Evolutionary conservation across 2,329 filamentous ascomycete genomes (phyloP).

Genomic region (Daldinia sp.): DNA sequence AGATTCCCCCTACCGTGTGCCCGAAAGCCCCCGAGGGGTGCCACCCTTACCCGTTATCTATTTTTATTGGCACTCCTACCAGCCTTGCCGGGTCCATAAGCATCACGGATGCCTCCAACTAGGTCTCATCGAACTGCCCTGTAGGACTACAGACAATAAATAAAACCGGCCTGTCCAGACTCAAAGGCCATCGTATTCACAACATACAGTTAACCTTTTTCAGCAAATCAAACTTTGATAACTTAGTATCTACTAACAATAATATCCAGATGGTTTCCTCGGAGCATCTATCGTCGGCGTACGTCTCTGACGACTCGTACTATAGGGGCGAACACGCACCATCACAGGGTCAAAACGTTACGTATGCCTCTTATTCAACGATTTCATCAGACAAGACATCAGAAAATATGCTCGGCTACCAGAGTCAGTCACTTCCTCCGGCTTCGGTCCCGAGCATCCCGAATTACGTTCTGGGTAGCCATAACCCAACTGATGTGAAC

Average conservation of each 20-base stretch:
- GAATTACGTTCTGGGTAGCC: constrained; percentile 43
- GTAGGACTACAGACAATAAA: constrained; percentile 26
- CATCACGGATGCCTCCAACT: constrained; percentile 15
- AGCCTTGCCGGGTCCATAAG: constrained; percentile 24
- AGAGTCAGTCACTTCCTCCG: constrained; percentile 43
- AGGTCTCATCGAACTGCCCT: constrained; percentile 10
- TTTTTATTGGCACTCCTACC: constrained; percentile 30
- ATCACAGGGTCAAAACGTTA: constrained; percentile 38
- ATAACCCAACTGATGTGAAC: constrained; percentile 43
- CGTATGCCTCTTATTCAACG: constrained; percentile 43
- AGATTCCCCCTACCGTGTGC: constrained; percentile 30
- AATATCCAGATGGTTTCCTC: constrained; percentile 44
- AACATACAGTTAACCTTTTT: constrained; percentile 11
- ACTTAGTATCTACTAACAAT: constrained; percentile 30
- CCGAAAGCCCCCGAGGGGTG: constrained; percentile 32
- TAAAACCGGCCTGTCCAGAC: constrained; percentile 34
- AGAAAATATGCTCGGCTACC: constrained; percentile 42
- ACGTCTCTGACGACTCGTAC: constrained; percentile 44
- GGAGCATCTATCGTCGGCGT: constrained; percentile 43
- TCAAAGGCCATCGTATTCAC: constrained; percentile 7
- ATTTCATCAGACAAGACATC: constrained; percentile 35
- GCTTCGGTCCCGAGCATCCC: constrained; percentile 41
- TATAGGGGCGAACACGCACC: constrained; percentile 42
- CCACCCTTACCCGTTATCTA: constrained; percentile 25
- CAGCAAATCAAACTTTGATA: constrained; percentile 6